Conservation (phyloP, 2,329 filamentous ascomycete species). For the Fusarium tuaranense region DNA sequence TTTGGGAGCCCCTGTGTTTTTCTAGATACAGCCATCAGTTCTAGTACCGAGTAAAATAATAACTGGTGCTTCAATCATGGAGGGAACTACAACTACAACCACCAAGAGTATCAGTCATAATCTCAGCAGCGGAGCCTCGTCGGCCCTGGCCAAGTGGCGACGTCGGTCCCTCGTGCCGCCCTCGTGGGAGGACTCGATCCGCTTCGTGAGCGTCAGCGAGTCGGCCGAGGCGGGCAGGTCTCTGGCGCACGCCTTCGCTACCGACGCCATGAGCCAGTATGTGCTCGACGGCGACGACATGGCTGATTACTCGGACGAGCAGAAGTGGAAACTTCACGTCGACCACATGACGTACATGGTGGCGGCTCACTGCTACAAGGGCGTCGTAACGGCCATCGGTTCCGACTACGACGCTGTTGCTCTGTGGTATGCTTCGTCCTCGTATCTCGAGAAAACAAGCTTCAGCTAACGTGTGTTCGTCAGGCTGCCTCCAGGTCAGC, state of each 20-base stretch:
- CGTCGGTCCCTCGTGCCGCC: constrained; percentile 63
- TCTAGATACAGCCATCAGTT: constrained; percentile 36
- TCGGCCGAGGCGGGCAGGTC: constrained; percentile 77
- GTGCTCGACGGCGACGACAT: constrained; percentile 79
- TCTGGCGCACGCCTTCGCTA: constrained; percentile 81
- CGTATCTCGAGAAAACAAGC: background rate
- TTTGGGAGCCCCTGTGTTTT: constrained; percentile 28
- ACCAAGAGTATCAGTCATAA: constrained; percentile 34
- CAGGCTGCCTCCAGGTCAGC: constrained; percentile 81
- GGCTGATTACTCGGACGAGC: constrained; percentile 70
- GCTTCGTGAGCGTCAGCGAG: constrained; percentile 73
- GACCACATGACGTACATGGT: constrained; percentile 83
- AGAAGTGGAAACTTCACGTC: constrained; percentile 81
- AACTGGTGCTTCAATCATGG: constrained; percentile 54
- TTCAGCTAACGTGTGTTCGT: constrained; percentile 14
- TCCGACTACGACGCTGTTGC: constrained; percentile 82
- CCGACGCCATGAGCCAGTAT: constrained; percentile 80
- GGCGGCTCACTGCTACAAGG: constrained; percentile 79
- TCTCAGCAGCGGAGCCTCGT: constrained; percentile 22
- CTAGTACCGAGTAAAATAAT: constrained; percentile 37
- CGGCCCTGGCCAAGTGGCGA: constrained; percentile 45
- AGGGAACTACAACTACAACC: constrained; percentile 50
- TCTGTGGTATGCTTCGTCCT: constrained; percentile 71
- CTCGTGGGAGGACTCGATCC: constrained; percentile 67
- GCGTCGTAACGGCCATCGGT: constrained; percentile 79